Percentiles rank a stretch among this genome's conserved stretches.
Conservation (phyloP, 805 yeast species). For the Candida vartiovaarae region DNA sequence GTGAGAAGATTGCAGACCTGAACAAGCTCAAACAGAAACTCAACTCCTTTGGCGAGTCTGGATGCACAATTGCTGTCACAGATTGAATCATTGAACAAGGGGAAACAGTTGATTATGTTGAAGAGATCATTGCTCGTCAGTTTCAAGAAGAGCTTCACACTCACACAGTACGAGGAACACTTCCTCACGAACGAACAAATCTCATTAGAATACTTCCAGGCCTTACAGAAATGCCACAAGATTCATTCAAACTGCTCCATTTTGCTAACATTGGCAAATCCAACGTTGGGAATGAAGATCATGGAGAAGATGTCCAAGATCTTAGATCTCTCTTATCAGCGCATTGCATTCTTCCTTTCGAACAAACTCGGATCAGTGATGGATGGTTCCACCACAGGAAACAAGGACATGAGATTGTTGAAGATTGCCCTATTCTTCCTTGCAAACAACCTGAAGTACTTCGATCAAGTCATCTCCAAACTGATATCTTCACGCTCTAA, state of each 20-base stretch:
- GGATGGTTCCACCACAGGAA: slow-evolving; percentile 5
- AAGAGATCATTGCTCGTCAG: slow-evolving; percentile 46
- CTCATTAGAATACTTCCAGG: slow-evolving; percentile 49
- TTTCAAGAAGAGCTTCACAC: slow-evolving; percentile 55
- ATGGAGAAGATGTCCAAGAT: slow-evolving; percentile 49
- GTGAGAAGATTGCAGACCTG: slow-evolving; percentile 14
- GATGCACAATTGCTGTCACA: slow-evolving; percentile 11
- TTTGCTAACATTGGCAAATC: slow-evolving; percentile 63
- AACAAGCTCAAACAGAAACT: slow-evolving; percentile 11
- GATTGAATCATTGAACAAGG: slow-evolving; percentile 14
- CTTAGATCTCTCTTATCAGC: slow-evolving; percentile 46
- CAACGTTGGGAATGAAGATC: slow-evolving; percentile 56
- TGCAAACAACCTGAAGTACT: slow-evolving; percentile 39
- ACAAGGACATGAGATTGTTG: slow-evolving; percentile 19
- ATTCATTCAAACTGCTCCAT: slow-evolving; percentile 65
- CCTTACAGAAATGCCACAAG: slow-evolving; percentile 51
- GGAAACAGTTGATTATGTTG: slow-evolving; percentile 23
- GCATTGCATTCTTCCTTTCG: slow-evolving; percentile 39
- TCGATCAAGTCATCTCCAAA: slow-evolving; percentile 52
- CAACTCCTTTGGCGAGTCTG: slow-evolving; percentile 8
- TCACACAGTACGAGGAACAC: slow-evolving; percentile 67
- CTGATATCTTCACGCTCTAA: slow-evolving; percentile 68
- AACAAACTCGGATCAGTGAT: slow-evolving; percentile 22
- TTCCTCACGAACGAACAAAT: slow-evolving; percentile 37
- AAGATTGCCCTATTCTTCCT: slow-evolving; percentile 28